Evolutionary conservation across 345 rosid species (phyloP).

Genomic region (Populus alba): DNA sequence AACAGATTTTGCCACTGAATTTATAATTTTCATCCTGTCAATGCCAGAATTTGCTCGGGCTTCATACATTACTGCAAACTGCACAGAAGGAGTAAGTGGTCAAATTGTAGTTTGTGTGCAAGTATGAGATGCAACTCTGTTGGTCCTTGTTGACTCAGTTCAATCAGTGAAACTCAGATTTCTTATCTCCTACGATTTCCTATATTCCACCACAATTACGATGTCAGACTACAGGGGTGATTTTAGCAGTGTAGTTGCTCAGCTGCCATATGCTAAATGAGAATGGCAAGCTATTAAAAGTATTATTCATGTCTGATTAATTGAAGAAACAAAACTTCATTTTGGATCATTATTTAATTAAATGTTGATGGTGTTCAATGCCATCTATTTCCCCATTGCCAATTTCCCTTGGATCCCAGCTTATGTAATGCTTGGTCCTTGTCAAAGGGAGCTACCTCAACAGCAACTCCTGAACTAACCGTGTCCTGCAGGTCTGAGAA

Average conservation of each 20-base stretch:
- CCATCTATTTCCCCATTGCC: background rate
- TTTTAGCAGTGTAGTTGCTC: background rate
- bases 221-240: background rate
- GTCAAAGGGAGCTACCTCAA: background rate
- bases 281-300: background rate
- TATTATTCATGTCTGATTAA: background rate
- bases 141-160: background rate
- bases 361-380: background rate
- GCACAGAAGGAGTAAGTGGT: conserved; percentile 21
- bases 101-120: background rate
- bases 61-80: conserved; percentile 93
- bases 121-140: background rate
- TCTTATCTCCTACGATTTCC: background rate
- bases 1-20: conserved; percentile 76
- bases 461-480: background rate
- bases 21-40: conserved; percentile 89
- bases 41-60: conserved; percentile 89
- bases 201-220: background rate
- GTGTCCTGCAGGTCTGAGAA: background rate
- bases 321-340: background rate
- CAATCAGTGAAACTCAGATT: background rate
- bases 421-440: background rate
- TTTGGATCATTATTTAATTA: background rate
- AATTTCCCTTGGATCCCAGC: background rate
- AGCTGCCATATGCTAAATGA: background rate